Evolutionary conservation across 305 asterid genomes (phyloP), one percentile per base, ranked within the genome.

Genomic region (Rubia balearica): DNA sequence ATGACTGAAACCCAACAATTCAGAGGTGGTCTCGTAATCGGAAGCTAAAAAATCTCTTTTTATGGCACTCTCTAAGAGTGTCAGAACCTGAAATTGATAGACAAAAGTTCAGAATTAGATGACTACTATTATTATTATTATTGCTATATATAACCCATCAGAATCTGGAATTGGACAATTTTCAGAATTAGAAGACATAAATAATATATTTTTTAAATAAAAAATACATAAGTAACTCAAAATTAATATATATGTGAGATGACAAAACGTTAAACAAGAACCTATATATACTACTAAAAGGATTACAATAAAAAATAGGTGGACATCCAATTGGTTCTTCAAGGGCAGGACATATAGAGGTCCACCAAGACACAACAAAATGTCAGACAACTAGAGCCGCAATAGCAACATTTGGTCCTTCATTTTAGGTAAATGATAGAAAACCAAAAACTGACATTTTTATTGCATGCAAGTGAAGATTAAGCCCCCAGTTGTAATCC

Each of bases 11-110:
- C 81, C 74, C 78, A 87, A 74, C 75, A 89, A 77, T 76, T 91
- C 95, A 30, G 72, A 73, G 17, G 90, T 76, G 33, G 91, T 84
- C 85, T 87, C 92, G 30, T 82, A 89, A 73, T 83, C 79, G 66
- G 78, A 70, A 4, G 78, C 83, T 75, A 89, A 73, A 79, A 85
- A 89, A 74, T 84, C 92, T 78, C 82, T 84, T 78, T 81, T 86
- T 81, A 91, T 75, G 75, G 87, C 76, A 80, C 77, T 76, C 80
- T 91, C 97, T 73, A 89, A 77, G 70, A 77, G 33, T 36, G 95
- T 84, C 83, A 89, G 73, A 61, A 78, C 69, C 96, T 89, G 83
- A 65, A 69, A 45, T 82, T 42, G 24, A 49, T 9, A 59, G 71
- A 49, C 56, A 45, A 45, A 12, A n/a, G n/a, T 49, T 49, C 17